Evolutionary conservation across 495 filamentous ascomycete genomes (phyloP).

Genomic region (Parathielavia hyrcaniae): DNA sequence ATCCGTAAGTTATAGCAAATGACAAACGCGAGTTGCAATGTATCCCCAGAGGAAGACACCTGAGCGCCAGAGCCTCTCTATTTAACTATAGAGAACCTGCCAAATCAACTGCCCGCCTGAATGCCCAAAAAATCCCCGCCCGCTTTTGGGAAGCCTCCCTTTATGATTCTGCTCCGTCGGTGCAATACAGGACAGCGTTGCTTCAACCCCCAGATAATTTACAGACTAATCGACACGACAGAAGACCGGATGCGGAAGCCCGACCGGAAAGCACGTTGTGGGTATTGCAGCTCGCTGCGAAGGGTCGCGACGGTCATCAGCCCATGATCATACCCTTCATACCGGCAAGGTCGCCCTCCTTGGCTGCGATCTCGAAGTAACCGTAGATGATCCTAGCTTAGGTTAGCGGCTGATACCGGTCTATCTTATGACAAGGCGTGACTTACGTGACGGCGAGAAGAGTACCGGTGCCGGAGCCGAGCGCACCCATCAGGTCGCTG

Average conservation of each 20-base stretch:
- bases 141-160: constrained; percentile 23
- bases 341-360: constrained; percentile 89
- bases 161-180: constrained; percentile 22
- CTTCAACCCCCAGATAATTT: constrained; percentile 17
- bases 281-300: not conserved
- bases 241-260: not conserved
- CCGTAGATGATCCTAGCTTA: constrained; percentile 83
- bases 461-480: constrained; percentile 96
- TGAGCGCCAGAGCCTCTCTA: constrained; percentile 9
- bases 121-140: constrained; percentile 19
- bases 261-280: not conserved
- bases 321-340: constrained; percentile 84
- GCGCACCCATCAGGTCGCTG: constrained; percentile 90
- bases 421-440: not conserved
- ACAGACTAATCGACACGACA: constrained; percentile 25
- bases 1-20: too few species aligned
- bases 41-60: not conserved
- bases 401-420: constrained; percentile 24
- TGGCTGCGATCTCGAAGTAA: constrained; percentile 98
- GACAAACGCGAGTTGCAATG: not conserved
- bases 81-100: constrained; percentile 7
- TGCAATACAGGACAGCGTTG: constrained; percentile 28
- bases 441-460: constrained; percentile 97
- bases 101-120: constrained; percentile 16
- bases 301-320: constrained; percentile 26